Evolutionary conservation across 169 alveolate species (phyloP).

Genomic region (Toxoplasma gondii): DNA sequence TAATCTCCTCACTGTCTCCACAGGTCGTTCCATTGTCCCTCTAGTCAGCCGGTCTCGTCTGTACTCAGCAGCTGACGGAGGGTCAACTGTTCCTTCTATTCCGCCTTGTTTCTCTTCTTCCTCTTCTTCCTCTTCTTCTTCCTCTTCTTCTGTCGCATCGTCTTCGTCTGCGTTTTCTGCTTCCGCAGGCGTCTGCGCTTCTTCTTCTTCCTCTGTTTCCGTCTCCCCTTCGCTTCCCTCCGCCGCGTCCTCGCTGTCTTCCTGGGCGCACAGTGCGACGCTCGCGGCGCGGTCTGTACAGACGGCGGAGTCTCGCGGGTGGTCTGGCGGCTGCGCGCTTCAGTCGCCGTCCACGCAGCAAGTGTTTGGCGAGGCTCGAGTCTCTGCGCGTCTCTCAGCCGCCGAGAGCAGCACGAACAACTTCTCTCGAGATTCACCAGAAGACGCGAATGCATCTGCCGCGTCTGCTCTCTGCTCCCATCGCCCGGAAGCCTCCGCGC

Average conservation of each 20-base stretch:
- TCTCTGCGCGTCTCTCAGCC: not conserved
- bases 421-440: too few species aligned
- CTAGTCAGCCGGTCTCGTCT: conserved; percentile 6
- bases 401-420: too few species aligned
- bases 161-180: not conserved
- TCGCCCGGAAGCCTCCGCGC: too few species aligned
- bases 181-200: not conserved
- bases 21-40: conserved; percentile 19
- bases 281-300: not conserved
- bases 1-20: not conserved
- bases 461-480: too few species aligned
- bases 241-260: not conserved
- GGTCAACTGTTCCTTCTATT: not conserved
- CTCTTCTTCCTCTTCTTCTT: not conserved
- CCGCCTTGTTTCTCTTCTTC: not conserved
- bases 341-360: not conserved
- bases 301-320: too few species aligned
- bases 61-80: not conserved
- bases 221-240: not conserved
- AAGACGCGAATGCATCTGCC: too few species aligned
- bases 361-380: too few species aligned
- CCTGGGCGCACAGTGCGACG: not conserved
- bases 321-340: too few species aligned
- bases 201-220: not conserved
- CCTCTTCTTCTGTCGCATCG: not conserved